Evolutionary conservation across 768 basidiomycete genomes (phyloP), one percentile per base, ranked within the genome.

Genomic region (Termitomyces sp.): DNA sequence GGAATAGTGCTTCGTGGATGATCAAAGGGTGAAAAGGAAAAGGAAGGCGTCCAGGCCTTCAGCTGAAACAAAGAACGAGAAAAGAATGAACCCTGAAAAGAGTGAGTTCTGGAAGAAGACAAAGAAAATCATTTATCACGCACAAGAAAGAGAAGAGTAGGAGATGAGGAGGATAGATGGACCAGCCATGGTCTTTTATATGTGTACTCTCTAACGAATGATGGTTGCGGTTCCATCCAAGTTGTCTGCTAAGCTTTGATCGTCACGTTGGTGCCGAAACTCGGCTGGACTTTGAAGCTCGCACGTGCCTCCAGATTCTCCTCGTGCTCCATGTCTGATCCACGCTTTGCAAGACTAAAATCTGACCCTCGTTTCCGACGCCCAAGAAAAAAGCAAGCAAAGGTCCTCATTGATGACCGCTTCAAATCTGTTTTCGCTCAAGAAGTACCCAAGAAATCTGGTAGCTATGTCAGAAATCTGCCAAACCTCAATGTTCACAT

Each of bases 311-410:
- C 22, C 5, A 48, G 51, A 53, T 58, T 49, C 39, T 57, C 36
- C 24, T 42, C 8, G 5, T 12, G 10, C 24, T 18, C 57, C 62
- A 87, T 88, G 86, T 83, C 88, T 15, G 92, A 97, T 72, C 78
- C 90, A n/a, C 83, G 96, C 22, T 99, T 98, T 71, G 82, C 89
- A 20, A 79, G 90, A 53, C 78, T 98, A 55, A 87, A 84, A 68
- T 85, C 92, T 15, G 96, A 99, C 69, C 97, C 97, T 47, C 85
- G 97, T 50, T 99, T 99, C 75, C 80, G 94, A 26, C 81, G 83
- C 33, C 90, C 92, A 2, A 90, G 85, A 69, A 92, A 87, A 71
- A 84, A 87, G 36, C 76, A 85, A 57, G 76, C 83, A 62, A 97
- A 94, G 72, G 87, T 97, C 53, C 82, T 89, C 54, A 82, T 98